Evolutionary conservation across 495 filamentous ascomycete species (phyloP).

Genomic region (Acidiella bohemica): DNA sequence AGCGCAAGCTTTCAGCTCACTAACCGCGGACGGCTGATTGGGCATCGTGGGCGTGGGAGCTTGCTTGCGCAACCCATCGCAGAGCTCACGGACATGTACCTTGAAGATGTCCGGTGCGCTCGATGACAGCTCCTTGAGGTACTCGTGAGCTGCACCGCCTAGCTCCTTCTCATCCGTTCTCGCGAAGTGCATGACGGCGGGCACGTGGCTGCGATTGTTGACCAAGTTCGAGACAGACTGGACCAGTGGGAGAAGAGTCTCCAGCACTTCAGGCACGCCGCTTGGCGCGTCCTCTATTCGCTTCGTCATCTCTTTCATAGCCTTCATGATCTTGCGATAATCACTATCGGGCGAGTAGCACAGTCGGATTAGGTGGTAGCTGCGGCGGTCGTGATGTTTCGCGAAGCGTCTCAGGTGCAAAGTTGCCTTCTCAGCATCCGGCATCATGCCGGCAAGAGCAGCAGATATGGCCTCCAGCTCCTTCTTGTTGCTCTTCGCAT

Average conservation of each 20-base stretch:
- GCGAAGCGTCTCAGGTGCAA: conserved; percentile 80
- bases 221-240: conserved; percentile 72
- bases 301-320: conserved; percentile 79
- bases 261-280: conserved; percentile 44
- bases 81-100: conserved; percentile 83
- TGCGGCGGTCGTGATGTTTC: conserved; percentile 78
- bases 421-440: conserved; percentile 52
- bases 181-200: conserved; percentile 75
- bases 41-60: conserved; percentile 53
- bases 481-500: conserved; percentile 51
- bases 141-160: conserved; percentile 68
- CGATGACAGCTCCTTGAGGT: conserved; percentile 84
- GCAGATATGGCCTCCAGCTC: conserved; percentile 53
- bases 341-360: conserved; percentile 77
- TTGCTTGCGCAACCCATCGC: conserved; percentile 65
- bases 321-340: conserved; percentile 76
- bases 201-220: conserved; percentile 87
- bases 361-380: conserved; percentile 77
- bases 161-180: conserved; percentile 66
- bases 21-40: conserved; percentile 57
- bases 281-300: conserved; percentile 52
- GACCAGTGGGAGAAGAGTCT: conserved; percentile 69
- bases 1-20: conserved; percentile 84
- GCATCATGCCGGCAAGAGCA: conserved; percentile 50
- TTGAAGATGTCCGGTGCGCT: conserved; percentile 79